Conservation (phyloP, 495 filamentous ascomycete species). For the Aspergillus coremiiformis region DNA sequence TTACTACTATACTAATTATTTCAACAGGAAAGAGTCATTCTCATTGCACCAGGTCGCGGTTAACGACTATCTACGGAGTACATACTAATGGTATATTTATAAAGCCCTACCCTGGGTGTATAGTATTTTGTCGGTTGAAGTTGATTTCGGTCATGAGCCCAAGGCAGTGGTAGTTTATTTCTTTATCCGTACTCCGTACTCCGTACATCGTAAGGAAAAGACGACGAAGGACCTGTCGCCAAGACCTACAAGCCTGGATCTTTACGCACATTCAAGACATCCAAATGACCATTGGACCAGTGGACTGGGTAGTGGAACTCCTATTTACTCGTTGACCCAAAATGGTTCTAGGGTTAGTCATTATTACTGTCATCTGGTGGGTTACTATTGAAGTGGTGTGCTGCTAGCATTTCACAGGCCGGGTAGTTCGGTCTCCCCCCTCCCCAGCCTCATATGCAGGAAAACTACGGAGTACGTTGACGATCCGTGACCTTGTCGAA, state of each 20-base stretch:
- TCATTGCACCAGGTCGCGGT: background rate
- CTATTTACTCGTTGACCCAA: background rate
- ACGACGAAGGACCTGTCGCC: background rate
- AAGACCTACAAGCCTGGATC: background rate
- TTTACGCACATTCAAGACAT: background rate
- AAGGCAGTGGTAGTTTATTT: background rate
- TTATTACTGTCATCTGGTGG: background rate
- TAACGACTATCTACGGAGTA: background rate
- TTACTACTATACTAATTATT: too few relatives aligned
- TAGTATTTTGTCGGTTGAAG: background rate
- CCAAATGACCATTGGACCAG: background rate
- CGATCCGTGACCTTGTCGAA: background rate
- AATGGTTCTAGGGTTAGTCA: background rate
- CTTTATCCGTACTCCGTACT: too few relatives aligned
- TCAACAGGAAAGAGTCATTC: too few relatives aligned
- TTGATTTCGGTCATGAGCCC: background rate
- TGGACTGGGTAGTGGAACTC: background rate
- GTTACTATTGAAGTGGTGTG: background rate
- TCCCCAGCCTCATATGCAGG: background rate
- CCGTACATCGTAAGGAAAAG: background rate
- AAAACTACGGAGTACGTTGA: background rate
- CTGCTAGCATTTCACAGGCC: background rate
- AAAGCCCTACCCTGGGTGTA: background rate
- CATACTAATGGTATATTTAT: background rate
- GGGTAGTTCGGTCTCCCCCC: background rate